These are phyloP conservation scores for Neonectria neomacrospora DNA, from an alignment of 2,329 filamentous ascomycete genomes.

Conservation along the genomic window DNA sequence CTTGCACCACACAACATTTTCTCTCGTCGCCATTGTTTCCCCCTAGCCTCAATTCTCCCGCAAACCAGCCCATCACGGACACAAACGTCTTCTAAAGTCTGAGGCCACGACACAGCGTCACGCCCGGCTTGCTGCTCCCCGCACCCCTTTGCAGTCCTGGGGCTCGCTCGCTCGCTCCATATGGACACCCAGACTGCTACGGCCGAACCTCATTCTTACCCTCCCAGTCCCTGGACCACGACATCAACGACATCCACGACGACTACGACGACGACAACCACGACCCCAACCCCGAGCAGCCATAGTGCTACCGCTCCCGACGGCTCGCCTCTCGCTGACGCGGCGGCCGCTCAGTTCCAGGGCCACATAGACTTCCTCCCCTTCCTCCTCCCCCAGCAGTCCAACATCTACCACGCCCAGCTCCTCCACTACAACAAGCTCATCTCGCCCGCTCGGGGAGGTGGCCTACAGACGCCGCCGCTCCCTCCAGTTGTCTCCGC, in stretches of 20 bases:
- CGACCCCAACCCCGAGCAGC: slow-evolving; percentile 43
- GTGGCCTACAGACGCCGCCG: slow-evolving; percentile 66
- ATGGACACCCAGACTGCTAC: slow-evolving; percentile 53
- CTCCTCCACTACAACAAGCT: slow-evolving; percentile 74
- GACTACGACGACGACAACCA: slow-evolving; percentile 40
- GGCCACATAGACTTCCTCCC: slow-evolving; percentile 65
- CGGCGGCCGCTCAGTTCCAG: slow-evolving; percentile 49
- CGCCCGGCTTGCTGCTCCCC: slow-evolving; percentile 37
- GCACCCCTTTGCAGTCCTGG: slow-evolving; percentile 40
- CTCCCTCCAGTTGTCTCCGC: slow-evolving; percentile 66
- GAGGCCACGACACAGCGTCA: slow-evolving; percentile 37
- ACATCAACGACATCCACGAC: slow-evolving; percentile 43
- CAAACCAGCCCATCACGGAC: slow-evolving; percentile 30
- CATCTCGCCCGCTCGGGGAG: slow-evolving; percentile 66
- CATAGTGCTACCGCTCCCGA: slow-evolving; percentile 45
- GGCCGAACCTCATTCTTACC: slow-evolving; percentile 53
- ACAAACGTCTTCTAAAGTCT: slow-evolving; percentile 30
- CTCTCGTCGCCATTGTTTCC: slow-evolving; percentile 31
- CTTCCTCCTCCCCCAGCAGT: slow-evolving; percentile 68
- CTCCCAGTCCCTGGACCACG: slow-evolving; percentile 47
- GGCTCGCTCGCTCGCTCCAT: slow-evolving; percentile 50
- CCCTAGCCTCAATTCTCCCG: slow-evolving; percentile 30
- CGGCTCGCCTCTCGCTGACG: slow-evolving; percentile 46
- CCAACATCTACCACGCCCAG: slow-evolving; percentile 69
- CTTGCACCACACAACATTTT: slow-evolving; percentile 26